Percentiles rank a stretch among this genome's conserved stretches.
Evolutionary conservation across 495 filamentous ascomycete genomes (phyloP).

Genomic region (Ascobolus immersus): DNA sequence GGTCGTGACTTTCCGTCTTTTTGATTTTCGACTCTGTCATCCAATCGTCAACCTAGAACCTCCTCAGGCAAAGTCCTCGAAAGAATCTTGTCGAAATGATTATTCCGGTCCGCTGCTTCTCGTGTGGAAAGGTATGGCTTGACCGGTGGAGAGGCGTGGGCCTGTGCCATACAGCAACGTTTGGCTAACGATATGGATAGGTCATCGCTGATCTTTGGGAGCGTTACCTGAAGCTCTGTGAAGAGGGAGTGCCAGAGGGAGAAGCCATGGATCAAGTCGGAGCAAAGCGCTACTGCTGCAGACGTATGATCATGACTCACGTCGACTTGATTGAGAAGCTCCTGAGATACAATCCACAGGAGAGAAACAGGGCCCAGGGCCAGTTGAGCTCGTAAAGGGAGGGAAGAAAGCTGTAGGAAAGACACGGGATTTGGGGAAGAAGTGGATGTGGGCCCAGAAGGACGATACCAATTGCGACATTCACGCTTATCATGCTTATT

Average conservation of each 20-base stretch:
- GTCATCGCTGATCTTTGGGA: slow-evolving; percentile 96
- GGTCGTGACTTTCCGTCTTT: no score
- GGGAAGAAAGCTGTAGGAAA: no score
- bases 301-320: slow-evolving; percentile 98
- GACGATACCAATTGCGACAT: no score
- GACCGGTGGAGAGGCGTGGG: slow-evolving; percentile 25
- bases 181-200: slow-evolving; percentile 21
- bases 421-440: no score
- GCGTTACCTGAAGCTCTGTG: slow-evolving; percentile 61
- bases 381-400: no score
- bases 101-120: slow-evolving; percentile 94
- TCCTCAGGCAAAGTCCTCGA: no score
- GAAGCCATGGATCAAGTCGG: slow-evolving; percentile 85
- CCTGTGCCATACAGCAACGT: slow-evolving; percentile 74
- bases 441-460: no score
- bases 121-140: slow-evolving; percentile 72
- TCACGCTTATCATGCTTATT: no score
- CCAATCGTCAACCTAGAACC: no score
- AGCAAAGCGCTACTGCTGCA: slow-evolving; percentile 88
- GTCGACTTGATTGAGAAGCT: slow-evolving; percentile 97
- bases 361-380: no score
- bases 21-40: no score
- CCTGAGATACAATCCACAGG: slow-evolving; percentile 21
- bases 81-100: no score
- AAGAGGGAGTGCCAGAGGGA: slow-evolving; percentile 37